These are phyloP conservation scores for Bassia scoparia DNA, from an alignment of 148 eudicot species.

Conservation along the genomic window DNA sequence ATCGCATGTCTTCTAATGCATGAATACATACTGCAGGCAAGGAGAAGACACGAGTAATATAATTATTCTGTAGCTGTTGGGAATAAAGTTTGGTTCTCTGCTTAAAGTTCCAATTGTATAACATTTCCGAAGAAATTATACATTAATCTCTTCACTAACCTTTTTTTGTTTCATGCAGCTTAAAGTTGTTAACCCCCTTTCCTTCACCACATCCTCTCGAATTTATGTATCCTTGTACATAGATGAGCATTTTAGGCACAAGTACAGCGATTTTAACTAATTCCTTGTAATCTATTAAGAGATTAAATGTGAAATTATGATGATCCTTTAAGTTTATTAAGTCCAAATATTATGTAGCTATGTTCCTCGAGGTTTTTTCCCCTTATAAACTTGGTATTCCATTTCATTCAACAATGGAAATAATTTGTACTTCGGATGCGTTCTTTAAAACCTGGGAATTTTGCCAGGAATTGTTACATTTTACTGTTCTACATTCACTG, in stretches of 20 bases:
- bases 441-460: too few species aligned
- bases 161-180: neutral
- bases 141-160: neutral
- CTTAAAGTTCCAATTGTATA: neutral
- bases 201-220: neutral
- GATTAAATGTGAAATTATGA: neutral
- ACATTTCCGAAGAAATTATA: neutral
- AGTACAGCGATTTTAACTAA: neutral
- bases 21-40: slow-evolving; percentile 47
- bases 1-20: slow-evolving; percentile 24
- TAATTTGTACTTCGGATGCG: too few species aligned
- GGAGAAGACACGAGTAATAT: slow-evolving; percentile 53
- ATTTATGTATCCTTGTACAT: slow-evolving; percentile 13
- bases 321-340: too few species aligned
- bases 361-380: too few species aligned
- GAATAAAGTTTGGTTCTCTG: neutral
- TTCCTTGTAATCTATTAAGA: too few species aligned
- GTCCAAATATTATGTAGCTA: too few species aligned
- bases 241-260: slow-evolving; percentile 12
- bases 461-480: too few species aligned
- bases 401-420: too few species aligned
- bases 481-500: too few species aligned
- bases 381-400: too few species aligned
- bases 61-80: slow-evolving; percentile 12
- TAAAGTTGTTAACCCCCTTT: too few species aligned